Conservation (phyloP, 129 eudicot species). For the Pulicaria dysenterica region DNA sequence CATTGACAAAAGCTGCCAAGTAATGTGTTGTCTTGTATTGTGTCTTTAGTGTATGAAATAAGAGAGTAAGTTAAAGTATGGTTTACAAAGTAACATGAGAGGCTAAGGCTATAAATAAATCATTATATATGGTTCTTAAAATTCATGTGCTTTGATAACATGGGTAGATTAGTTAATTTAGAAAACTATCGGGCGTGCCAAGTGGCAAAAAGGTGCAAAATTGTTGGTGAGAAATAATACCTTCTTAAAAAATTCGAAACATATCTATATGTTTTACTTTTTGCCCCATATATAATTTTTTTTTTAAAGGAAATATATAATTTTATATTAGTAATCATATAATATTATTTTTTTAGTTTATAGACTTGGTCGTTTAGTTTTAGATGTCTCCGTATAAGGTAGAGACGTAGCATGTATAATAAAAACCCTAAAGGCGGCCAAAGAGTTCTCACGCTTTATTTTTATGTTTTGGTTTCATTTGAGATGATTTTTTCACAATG, state of each 20-base stretch:
- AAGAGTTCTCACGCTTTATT: too few species aligned
- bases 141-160: neutral
- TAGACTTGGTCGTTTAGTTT: too few species aligned
- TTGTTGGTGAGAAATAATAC: neutral
- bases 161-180: neutral
- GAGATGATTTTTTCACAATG: too few species aligned
- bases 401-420: too few species aligned
- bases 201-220: constrained; percentile 14
- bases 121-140: neutral
- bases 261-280: too few species aligned
- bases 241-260: neutral
- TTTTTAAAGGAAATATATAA: too few species aligned
- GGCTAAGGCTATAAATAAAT: neutral
- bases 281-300: too few species aligned
- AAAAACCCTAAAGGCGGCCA: too few species aligned
- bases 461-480: too few species aligned
- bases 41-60: neutral
- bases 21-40: neutral
- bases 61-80: neutral
- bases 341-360: too few species aligned
- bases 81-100: constrained; percentile 1
- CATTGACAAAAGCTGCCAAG: neutral
- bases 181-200: neutral
- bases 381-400: too few species aligned
- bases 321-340: too few species aligned